Conservation (phyloP, 129 eudicot genomes). For the Tagetes erecta region DNA sequence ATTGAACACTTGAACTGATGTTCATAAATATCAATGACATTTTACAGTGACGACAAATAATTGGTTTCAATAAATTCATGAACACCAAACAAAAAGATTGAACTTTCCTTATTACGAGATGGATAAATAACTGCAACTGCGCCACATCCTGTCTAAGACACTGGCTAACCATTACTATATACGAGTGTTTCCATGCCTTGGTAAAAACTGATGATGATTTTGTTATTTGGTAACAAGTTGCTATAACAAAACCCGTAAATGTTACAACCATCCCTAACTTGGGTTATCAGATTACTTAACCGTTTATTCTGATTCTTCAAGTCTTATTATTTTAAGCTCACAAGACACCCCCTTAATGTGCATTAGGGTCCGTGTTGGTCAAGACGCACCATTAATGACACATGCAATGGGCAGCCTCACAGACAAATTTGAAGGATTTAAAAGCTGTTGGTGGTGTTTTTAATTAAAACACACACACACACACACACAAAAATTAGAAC, state of each 20-base stretch:
- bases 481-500: not conserved
- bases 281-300: not conserved
- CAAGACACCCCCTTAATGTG: not conserved
- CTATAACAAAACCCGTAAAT: not conserved
- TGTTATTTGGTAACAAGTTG: not conserved
- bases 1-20: not conserved
- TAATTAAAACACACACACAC: no score
- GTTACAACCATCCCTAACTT: not conserved
- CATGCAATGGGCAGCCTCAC: not conserved
- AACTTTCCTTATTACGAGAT: not conserved
- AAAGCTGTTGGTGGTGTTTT: not conserved
- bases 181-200: not conserved
- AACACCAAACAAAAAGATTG: not conserved
- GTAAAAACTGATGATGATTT: not conserved
- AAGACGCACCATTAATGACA: not conserved
- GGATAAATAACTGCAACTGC: not conserved
- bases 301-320: constrained; percentile 14
- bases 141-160: not conserved
- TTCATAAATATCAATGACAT: not conserved
- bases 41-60: constrained; percentile 4
- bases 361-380: not conserved
- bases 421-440: not conserved
- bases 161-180: not conserved
- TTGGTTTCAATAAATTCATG: not conserved
- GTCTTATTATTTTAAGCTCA: not conserved